Evolutionary conservation across 441 rosid genomes (phyloP), one percentile per base, ranked within the genome.

Genomic region (Eutrema salsugineum): DNA sequence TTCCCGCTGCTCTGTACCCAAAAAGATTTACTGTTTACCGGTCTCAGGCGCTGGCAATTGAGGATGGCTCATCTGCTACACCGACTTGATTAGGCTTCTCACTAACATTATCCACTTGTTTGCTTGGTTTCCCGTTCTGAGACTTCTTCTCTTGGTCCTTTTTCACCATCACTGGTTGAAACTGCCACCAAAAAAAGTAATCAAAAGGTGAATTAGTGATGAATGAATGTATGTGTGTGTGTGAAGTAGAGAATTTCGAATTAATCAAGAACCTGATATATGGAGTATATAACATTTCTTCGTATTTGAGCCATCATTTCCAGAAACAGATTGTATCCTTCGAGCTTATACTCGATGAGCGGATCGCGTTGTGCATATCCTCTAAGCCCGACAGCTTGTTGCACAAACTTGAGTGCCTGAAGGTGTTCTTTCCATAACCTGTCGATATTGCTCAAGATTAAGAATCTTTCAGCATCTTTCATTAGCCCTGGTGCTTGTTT

Each of bases 291-390:
- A 8, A 95, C 99, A 60, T 95, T 92, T 81, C 98, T 86, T 82
- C 99, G 81, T 36, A 92, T 92, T 79, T 92, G 98, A 50, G 98
- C 98, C 99, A 95, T 95, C 99, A 95, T 95, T 55, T 95, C 96
- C 74, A 95, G 76, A 80, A 95, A 92, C 16, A 95, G 93, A 80
- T 92, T 92, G 77, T 95, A 95, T 72, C 98, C 98, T 84, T 92
- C 98, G 6, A 92, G 97, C 77, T 92, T 92, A 70, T 95, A 95
- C 78, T 95, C 98, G 2, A 95, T 95, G 39, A 95, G 94, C 1
- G 99, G 99, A 75, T 95, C 98, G 4, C 99, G 88, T 77, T 95
- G 97, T 3, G 99, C 99, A 57, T 95, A 95, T 67, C 99, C 98
- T 14, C 99, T 90, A 46, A 95, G 81, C 32, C 99, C 97, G 1